These are phyloP conservation scores for Schwanniomyces etchellsii DNA, from an alignment of 1,139 yeast genomes.

Conservation along the genomic window DNA sequence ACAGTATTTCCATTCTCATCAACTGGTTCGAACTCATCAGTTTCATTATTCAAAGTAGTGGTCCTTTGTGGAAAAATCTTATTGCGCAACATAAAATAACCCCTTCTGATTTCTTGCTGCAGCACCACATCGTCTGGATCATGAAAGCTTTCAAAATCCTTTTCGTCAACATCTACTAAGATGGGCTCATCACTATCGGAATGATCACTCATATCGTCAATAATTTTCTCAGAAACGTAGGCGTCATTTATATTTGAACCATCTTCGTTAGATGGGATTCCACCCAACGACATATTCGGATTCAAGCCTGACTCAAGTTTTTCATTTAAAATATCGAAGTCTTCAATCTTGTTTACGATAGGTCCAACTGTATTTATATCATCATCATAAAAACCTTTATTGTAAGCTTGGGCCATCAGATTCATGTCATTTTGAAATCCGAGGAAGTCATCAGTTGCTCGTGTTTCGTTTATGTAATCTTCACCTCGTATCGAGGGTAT, in stretches of 20 bases:
- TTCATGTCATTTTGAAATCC: slow-evolving; percentile 42
- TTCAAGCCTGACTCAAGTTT: slow-evolving; percentile 13
- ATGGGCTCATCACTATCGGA: slow-evolving; percentile 35
- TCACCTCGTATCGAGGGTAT: too few relatives aligned
- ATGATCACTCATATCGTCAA: too few relatives aligned
- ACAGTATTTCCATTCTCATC: slow-evolving; percentile 60
- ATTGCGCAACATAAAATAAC: slow-evolving; percentile 56
- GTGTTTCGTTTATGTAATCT: too few relatives aligned
- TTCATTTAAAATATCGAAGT: slow-evolving; percentile 48
- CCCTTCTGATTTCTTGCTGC: slow-evolving; percentile 41
- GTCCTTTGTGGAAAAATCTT: slow-evolving; percentile 37
- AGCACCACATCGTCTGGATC: slow-evolving; percentile 21
- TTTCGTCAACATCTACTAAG: slow-evolving; percentile 35
- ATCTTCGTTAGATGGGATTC: slow-evolving; percentile 4
- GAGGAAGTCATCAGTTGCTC: neutral
- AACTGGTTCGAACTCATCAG: slow-evolving; percentile 59
- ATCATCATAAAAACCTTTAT: slow-evolving; percentile 55
- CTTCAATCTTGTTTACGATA: slow-evolving; percentile 49
- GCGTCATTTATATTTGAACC: slow-evolving; percentile 10
- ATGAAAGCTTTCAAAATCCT: slow-evolving; percentile 12
- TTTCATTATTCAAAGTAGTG: slow-evolving; percentile 39
- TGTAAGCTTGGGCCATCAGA: slow-evolving; percentile 57
- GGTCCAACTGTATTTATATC: slow-evolving; percentile 55
- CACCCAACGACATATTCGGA: too few relatives aligned
- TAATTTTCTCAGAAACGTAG: slow-evolving; percentile 27